Evolutionary conservation across 345 rosid genomes (phyloP), one percentile per base, ranked within the genome.

Genomic region (Salix koriyanagi): DNA sequence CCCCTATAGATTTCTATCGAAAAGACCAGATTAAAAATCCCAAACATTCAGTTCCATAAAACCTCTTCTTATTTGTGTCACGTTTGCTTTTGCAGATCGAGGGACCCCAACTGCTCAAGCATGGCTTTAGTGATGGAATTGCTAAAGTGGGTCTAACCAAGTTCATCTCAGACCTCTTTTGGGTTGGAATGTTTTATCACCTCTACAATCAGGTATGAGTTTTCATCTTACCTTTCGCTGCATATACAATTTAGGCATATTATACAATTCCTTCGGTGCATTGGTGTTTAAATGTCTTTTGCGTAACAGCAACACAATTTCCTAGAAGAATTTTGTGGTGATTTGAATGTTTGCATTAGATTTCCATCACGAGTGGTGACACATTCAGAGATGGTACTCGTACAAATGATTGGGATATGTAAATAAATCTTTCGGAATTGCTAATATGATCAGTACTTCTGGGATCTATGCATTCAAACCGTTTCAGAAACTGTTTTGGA

Each of bases 121-220:
- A 88, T 62, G 99, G 99, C 3, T 90, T 95, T 81, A 81, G 13
- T 48, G 96, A 91, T 74, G 98, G 93, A 5, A 88, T 95, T 79
- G 86, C 93, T 41, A 91, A 93, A 91, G 99, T 95, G 21, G 99
- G 99, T 8, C n/a, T 82, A 71, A 88, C 90, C 66, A 95, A 93
- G 81, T 95, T 95, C 81, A 6, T 93, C 75, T 73, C 98, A 25
- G 97, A 95, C 87, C 99, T 95, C 75, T 93, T 95, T 39, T 95
- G 98, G 99, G 97, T 95, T 44, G 99, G 99, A 76, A 91, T 95
- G 98, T 95, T 95, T 80, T 93, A 93, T 87, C 98, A 95, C 81
- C 97, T 95, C 75, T 95, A 93, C 87, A 95, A 93, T 80, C 99
- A 95, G 99, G 99, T 90, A 74, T 52, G 13, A 64, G 46, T 48